Percentiles rank a stretch among this genome's conserved stretches.
phyloP scores from a whole-genome alignment of 352 stramenopile genomes.

The Pythium sukuiense region DNA sequence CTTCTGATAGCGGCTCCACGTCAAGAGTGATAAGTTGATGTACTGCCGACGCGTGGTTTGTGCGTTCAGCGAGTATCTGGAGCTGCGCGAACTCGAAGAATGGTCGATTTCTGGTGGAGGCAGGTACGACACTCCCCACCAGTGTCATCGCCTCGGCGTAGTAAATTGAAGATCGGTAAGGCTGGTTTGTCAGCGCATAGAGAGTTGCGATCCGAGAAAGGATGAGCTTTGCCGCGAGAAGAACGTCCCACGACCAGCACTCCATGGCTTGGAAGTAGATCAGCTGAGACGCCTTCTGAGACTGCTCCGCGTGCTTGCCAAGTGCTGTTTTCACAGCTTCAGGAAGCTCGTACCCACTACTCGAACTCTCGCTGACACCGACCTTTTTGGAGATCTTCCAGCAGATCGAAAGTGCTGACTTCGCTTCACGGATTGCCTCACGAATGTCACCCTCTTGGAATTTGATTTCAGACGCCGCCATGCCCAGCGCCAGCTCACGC shows the following conservation, averaged over 20 bases:
- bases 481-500: conserved; percentile 51
- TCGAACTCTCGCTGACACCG: conserved; percentile 16
- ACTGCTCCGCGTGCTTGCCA: conserved; percentile 16
- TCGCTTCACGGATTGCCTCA: conserved; percentile 53
- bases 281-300: conserved; percentile 27
- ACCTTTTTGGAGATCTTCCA: conserved; percentile 65
- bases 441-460: conserved; percentile 47
- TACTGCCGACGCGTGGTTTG: conserved; percentile 47
- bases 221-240: conserved; percentile 53
- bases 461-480: conserved; percentile 53
- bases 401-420: conserved; percentile 61
- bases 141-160: conserved; percentile 69
- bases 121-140: conserved; percentile 58
- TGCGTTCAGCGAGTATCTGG: conserved; percentile 47
- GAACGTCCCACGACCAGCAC: conserved; percentile 70
- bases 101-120: conserved; percentile 50
- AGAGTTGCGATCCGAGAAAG: conserved; percentile 63
- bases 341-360: conserved; percentile 40
- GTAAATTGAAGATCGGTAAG: conserved; percentile 58
- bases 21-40: conserved; percentile 38
- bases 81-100: conserved; percentile 70
- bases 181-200: conserved; percentile 50
- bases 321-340: conserved; percentile 32
- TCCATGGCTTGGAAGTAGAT: conserved; percentile 66
- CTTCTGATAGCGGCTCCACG: background rate